These are phyloP conservation scores for Fusarium duplospermum DNA, from an alignment of 2,329 filamentous ascomycete genomes.

Conservation along the genomic window DNA sequence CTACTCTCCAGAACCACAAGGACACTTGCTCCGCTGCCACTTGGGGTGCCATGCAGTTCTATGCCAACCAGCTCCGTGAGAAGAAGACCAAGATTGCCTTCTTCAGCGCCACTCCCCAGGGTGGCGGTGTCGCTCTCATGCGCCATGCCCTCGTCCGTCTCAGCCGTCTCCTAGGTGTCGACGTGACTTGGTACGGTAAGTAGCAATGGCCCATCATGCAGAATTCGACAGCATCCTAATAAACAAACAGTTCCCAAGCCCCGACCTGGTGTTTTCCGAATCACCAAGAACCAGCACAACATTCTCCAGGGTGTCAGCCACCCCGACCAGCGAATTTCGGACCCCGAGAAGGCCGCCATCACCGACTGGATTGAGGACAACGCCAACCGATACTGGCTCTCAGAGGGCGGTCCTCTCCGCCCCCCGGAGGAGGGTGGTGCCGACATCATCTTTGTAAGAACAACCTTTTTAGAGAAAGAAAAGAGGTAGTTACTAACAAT, in stretches of 20 bases:
- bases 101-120: conserved; percentile 84
- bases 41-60: conserved; percentile 74
- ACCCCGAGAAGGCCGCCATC: conserved; percentile 71
- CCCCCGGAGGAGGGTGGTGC: conserved; percentile 76
- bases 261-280: conserved; percentile 81
- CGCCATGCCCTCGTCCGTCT: conserved; percentile 82
- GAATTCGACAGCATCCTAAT: neutral
- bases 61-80: conserved; percentile 70
- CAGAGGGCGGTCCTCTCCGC: conserved; percentile 73
- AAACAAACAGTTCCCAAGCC: conserved; percentile 74
- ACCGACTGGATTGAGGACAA: conserved; percentile 80
- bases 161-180: conserved; percentile 72
- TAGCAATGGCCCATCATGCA: conserved; percentile 9
- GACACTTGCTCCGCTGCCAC: conserved; percentile 70
- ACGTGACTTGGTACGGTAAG: conserved; percentile 78
- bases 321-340: conserved; percentile 71
- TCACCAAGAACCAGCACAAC: conserved; percentile 90
- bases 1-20: conserved; percentile 67
- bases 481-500: neutral
- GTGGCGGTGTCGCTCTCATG: conserved; percentile 87
- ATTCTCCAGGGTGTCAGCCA: conserved; percentile 83
- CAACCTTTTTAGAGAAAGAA: neutral
- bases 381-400: conserved; percentile 79
- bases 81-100: conserved; percentile 78
- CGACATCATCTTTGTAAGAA: conserved; percentile 74